Evolutionary conservation across 768 basidiomycete species (phyloP), one percentile per base, ranked within the genome.

Genomic region (Panaeolus papilionaceus): DNA sequence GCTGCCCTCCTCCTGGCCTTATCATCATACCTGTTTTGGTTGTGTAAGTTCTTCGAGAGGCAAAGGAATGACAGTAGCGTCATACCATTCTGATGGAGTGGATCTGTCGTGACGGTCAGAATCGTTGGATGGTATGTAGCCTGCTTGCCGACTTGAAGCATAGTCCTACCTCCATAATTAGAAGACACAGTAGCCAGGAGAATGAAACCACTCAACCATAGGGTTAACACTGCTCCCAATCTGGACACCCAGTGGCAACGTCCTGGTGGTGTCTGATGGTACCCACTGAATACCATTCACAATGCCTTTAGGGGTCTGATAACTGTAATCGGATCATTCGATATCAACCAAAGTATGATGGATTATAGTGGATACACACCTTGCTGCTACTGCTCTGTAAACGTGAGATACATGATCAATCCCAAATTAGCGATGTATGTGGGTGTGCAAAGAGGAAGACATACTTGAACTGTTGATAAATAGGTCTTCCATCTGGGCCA

Each of bases 391-490:
- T 65, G 91, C 92, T 79, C 92, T 93, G 67, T 42, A 66, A 45
- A 70, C 73, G 45, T 49, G 63, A 67, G 68, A 71, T 66, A 66
- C 66, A 73, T 39, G 71, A 71, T 69, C 38, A 75, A 71, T 71
- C 66, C 23, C 68, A 61, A 67, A 45, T 40, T 63, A 65, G 67
- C 28, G 23, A 45, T 12, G 62, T 63, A 54, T 33, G 54, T 58
- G 54, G 54, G 33, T 58, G 3, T 3, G 28, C 26, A 16, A 2
- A 37, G 28, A 58, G 26, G 14, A 33, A 16, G 39, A 79, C 88
- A 69, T 72, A 91, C 92, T 82, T 93, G 86, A 92, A 94, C 12
- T 88, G 85, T 73, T 93, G 89, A 75, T 94, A 94, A 64, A 84
- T 74, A 38, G 86, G 65, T 69, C 83, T 81, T 18, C 92, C 92